Evolutionary conservation across 352 stramenopile species (phyloP).

Genomic region (Hyaloperonospora brassicae): DNA sequence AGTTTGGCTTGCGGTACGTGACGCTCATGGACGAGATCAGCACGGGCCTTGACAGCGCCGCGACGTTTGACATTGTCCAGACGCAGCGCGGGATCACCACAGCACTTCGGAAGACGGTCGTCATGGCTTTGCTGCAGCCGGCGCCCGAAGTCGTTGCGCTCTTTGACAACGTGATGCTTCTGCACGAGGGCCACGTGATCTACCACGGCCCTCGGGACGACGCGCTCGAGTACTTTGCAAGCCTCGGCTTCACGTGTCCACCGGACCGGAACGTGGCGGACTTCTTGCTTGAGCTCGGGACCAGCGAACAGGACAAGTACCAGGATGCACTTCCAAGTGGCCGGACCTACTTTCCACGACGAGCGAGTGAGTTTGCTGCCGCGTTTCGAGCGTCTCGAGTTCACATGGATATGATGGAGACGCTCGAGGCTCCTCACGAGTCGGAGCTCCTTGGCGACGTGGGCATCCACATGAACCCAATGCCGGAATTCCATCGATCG

Average conservation of each 20-base stretch:
- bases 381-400: constrained; percentile 33
- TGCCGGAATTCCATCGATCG: constrained; percentile 31
- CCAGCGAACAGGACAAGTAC: constrained; percentile 23
- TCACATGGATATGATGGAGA: constrained; percentile 3
- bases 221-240: constrained; percentile 42
- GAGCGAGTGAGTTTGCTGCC: constrained; percentile 18
- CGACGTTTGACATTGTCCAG: constrained; percentile 34
- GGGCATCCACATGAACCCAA: constrained; percentile 1
- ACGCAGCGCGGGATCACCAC: constrained; percentile 17
- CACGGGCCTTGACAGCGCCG: constrained; percentile 80
- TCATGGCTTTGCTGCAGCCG: constrained; percentile 76
- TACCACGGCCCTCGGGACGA: constrained; percentile 43
- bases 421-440: neutral
- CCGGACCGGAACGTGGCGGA: constrained; percentile 25
- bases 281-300: constrained; percentile 25
- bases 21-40: constrained; percentile 88
- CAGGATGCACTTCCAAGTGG: constrained; percentile 3
- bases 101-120: constrained; percentile 25
- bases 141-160: constrained; percentile 85
- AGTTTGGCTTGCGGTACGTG: constrained; percentile 53
- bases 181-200: constrained; percentile 81
- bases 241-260: constrained; percentile 31
- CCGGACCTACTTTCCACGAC: constrained; percentile 15
- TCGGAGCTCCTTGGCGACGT: constrained; percentile 1
- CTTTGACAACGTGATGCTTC: constrained; percentile 49